Percentiles rank a stretch among this genome's conserved stretches.
Evolutionary conservation across 768 basidiomycete genomes (phyloP).

Genomic region (Calocybe cyanea): DNA sequence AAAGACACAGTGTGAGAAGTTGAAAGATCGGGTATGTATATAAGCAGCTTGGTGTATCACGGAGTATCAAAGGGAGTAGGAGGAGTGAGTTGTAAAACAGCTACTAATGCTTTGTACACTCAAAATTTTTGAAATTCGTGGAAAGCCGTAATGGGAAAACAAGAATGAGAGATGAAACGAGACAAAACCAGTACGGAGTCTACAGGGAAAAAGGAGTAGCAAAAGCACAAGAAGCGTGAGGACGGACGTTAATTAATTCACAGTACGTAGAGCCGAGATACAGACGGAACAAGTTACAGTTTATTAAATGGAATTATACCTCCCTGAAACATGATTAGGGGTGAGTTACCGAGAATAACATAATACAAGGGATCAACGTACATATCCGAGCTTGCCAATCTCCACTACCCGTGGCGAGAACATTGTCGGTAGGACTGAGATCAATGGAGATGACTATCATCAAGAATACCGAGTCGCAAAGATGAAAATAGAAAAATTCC

Average conservation of each 20-base stretch:
- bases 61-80: too few species aligned
- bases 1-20: too few species aligned
- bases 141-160: not conserved
- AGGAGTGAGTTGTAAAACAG: too few species aligned
- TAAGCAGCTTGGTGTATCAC: too few species aligned
- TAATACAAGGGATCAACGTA: slow-evolving; percentile 22
- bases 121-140: not conserved
- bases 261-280: too few species aligned
- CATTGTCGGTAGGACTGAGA: slow-evolving; percentile 40
- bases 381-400: slow-evolving; percentile 56
- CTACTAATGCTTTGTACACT: too few species aligned
- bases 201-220: not conserved
- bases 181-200: not conserved
- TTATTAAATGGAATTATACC: slow-evolving; percentile 11
- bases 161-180: not conserved
- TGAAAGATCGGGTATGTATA: too few species aligned
- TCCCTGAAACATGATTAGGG: slow-evolving; percentile 8
- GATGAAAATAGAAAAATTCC: too few species aligned
- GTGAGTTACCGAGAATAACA: not conserved
- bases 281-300: too few species aligned
- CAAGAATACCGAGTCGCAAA: too few species aligned
- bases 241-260: not conserved
- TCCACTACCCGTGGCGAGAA: slow-evolving; percentile 51
- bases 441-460: slow-evolving; percentile 46
- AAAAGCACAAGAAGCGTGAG: not conserved